Conservation (phyloP, 1,284 basidiomycete genomes). For the Tilletia setariae region DNA sequence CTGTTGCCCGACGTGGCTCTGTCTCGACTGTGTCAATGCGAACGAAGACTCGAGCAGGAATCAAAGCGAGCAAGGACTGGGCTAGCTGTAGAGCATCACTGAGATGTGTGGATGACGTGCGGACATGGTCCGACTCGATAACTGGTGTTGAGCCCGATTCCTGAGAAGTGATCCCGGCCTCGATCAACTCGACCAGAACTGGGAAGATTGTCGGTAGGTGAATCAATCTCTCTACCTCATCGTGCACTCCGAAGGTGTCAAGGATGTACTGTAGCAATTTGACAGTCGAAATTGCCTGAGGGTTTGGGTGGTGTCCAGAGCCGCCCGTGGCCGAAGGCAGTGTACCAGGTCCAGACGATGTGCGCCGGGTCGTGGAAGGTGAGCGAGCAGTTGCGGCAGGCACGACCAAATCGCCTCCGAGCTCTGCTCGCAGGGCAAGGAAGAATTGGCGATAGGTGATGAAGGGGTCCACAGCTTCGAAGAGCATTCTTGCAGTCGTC, state of each 20-base stretch:
- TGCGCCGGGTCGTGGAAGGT: background rate
- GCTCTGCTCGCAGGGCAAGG: conserved; percentile 56
- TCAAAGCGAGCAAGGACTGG: conserved; percentile 33
- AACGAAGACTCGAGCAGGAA: conserved; percentile 40
- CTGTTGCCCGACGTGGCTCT: too few species aligned
- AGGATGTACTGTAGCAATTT: conserved; percentile 66
- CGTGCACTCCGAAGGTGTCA: conserved; percentile 67
- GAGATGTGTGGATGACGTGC: background rate
- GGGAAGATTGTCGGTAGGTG: conserved; percentile 65
- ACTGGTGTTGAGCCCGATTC: background rate
- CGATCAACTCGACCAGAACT: conserved; percentile 26
- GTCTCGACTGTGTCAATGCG: conserved; percentile 18
- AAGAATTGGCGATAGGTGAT: conserved; percentile 79
- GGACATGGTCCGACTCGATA: background rate
- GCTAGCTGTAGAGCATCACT: conserved; percentile 32
- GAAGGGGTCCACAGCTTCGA: conserved; percentile 86
- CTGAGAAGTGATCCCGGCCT: conserved; percentile 15
- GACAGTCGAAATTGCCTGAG: conserved; percentile 23
- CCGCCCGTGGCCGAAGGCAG: background rate
- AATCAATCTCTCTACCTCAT: conserved; percentile 74
- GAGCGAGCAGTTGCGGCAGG: background rate
- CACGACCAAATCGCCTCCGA: conserved; percentile 37
- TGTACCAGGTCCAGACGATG: background rate
- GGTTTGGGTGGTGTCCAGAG: background rate
- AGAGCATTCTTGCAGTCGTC: conserved; percentile 82